Conservation (phyloP, 495 filamentous ascomycete genomes). For the Aspergillus baeticus region DNA sequence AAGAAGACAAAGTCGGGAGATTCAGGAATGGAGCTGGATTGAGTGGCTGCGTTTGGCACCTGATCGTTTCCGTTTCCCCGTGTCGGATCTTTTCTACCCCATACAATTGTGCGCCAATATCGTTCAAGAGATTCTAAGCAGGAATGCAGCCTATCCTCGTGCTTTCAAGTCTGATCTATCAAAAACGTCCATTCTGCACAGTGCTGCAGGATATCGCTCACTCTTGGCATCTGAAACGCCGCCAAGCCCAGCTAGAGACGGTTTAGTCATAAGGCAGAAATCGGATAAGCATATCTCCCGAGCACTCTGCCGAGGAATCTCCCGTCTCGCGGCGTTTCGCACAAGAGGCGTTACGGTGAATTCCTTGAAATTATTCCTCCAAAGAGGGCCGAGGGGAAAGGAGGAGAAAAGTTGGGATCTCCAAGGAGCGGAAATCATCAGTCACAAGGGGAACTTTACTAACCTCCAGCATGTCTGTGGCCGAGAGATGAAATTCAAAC, state of each 20-base stretch:
- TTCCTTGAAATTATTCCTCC: neutral
- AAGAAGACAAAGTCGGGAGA: constrained; percentile 29
- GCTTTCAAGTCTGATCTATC: neutral
- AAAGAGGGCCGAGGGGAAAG: too few relatives aligned
- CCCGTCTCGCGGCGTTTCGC: too few relatives aligned
- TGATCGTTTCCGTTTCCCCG: constrained; percentile 4
- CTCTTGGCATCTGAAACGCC: too few relatives aligned
- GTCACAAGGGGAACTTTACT: neutral
- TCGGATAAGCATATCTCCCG: too few relatives aligned
- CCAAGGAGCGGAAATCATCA: neutral
- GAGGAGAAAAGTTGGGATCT: neutral
- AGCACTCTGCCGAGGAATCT: too few relatives aligned
- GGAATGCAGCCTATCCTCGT: neutral
- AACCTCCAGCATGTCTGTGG: neutral
- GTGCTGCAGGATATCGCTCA: too few relatives aligned
- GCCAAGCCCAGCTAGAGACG: too few relatives aligned
- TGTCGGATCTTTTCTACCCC: constrained; percentile 3
- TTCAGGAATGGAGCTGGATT: constrained; percentile 31
- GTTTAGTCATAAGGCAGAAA: too few relatives aligned
- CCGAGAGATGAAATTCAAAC: neutral
- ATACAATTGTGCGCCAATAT: neutral
- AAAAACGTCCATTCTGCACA: neutral
- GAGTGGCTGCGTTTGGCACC: constrained; percentile 23
- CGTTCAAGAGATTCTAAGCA: neutral
- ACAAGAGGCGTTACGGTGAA: too few relatives aligned